Conservation (phyloP, 257 asterid species). For the Solanum gandarillasii region DNA sequence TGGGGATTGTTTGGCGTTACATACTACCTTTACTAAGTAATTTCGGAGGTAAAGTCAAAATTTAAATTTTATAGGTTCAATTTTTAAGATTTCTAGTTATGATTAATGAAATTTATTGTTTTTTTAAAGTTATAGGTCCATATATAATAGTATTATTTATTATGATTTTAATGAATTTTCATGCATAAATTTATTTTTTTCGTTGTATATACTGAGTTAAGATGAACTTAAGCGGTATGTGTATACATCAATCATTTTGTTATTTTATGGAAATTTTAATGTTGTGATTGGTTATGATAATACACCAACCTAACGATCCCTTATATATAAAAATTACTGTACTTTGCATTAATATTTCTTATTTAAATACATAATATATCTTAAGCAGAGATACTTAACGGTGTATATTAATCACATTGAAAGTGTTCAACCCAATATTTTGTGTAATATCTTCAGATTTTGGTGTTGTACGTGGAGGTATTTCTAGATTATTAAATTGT, state of each 20-base stretch:
- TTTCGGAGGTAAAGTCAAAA: neutral
- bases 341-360: neutral
- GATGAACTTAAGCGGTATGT: neutral
- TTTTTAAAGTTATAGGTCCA: neutral
- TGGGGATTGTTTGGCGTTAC: neutral
- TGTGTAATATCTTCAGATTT: neutral
- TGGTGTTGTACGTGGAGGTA: neutral
- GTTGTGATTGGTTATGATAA: neutral
- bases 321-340: neutral
- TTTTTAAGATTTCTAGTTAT: neutral
- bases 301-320: neutral
- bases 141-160: neutral
- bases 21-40: neutral
- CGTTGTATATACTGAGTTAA: fast-evolving
- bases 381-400: neutral
- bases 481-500: neutral
- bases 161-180: neutral
- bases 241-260: neutral
- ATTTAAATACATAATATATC: neutral
- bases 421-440: neutral
- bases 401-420: neutral
- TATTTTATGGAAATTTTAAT: neutral
- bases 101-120: neutral
- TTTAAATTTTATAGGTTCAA: neutral
- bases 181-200: neutral